A percentile compares a stretch with the other conserved stretches of the same genome.
phyloP scores from a whole-genome alignment of 768 basidiomycete species.

The Gloeostereum incarnatum region DNA sequence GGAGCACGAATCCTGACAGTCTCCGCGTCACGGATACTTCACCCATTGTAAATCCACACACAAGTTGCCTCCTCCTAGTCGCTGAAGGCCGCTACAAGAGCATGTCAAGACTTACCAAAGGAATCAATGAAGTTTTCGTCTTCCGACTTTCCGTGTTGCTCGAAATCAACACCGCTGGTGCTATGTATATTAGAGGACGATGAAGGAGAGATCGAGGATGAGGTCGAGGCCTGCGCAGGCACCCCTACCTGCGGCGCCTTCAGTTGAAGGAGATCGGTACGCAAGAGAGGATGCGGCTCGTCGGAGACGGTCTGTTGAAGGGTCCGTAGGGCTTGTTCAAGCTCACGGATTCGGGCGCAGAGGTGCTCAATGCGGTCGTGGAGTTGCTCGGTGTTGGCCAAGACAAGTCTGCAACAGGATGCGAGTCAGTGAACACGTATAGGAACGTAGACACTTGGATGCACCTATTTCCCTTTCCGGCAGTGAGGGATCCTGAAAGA shows the following conservation, averaged over 20 bases:
- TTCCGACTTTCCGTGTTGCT: constrained; percentile 14
- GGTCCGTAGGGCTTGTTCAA: constrained; percentile 47
- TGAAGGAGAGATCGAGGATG: too few relatives aligned
- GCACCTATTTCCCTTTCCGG: constrained; percentile 53
- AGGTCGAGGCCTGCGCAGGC: too few relatives aligned
- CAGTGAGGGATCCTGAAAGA: constrained; percentile 37
- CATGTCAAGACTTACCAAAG: constrained; percentile 24
- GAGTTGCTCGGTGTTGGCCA: constrained; percentile 63
- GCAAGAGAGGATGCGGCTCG: constrained; percentile 40
- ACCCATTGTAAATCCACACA: too few relatives aligned
- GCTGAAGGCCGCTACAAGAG: constrained; percentile 1
- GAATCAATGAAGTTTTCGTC: constrained; percentile 37
- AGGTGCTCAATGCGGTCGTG: constrained; percentile 55
- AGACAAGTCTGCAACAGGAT: constrained; percentile 31
- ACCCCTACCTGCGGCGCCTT: constrained; percentile 17
- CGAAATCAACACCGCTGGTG: background rate
- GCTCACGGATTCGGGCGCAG: constrained; percentile 43
- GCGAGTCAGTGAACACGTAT: background rate
- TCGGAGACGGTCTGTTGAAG: constrained; percentile 40
- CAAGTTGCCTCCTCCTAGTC: too few relatives aligned
- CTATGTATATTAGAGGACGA: too few relatives aligned
- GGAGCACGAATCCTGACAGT: too few relatives aligned
- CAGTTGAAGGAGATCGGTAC: constrained; percentile 18
- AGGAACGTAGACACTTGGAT: too few relatives aligned
- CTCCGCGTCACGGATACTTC: too few relatives aligned